These are phyloP conservation scores for Dryas octopetala DNA, from an alignment of 306 rosid species.

Conservation along the genomic window DNA sequence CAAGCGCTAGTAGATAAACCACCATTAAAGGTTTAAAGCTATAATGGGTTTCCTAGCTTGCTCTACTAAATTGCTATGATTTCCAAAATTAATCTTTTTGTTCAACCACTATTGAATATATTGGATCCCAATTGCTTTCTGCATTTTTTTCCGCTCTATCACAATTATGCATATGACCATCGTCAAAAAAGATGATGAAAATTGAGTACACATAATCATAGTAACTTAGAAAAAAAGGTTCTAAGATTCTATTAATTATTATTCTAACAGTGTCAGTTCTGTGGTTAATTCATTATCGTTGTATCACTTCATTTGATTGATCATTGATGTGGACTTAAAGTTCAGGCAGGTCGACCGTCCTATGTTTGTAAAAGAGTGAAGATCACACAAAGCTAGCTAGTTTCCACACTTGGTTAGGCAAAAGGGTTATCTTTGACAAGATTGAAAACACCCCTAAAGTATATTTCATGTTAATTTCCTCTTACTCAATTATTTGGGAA, in stretches of 20 bases:
- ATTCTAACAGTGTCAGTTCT: not conserved
- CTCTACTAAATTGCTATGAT: not conserved
- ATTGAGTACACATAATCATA: not conserved
- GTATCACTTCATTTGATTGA: constrained; percentile 20
- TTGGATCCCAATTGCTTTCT: not conserved
- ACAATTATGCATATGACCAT: not conserved
- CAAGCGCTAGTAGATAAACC: constrained; percentile 26
- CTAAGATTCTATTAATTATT: not conserved
- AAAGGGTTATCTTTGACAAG: constrained; percentile 18
- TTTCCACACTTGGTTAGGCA: not conserved
- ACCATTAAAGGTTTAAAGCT: not conserved
- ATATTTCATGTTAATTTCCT: constrained; percentile 1
- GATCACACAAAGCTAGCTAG: not conserved
- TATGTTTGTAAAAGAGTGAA: not conserved
- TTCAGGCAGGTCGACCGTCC: constrained; percentile 4
- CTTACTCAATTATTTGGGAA: constrained; percentile 23
- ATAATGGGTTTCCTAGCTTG: not conserved
- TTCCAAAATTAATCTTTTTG: constrained; percentile 14
- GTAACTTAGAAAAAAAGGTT: not conserved
- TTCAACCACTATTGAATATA: constrained; percentile 27
- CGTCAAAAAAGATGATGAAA: not conserved
- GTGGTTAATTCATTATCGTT: not conserved
- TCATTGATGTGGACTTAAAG: constrained; percentile 29
- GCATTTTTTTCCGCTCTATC: not conserved
- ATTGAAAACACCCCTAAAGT: constrained; percentile 1